Evolutionary conservation across 352 stramenopile species (phyloP), one percentile per base, ranked within the genome.

Genomic region (Pythium rishiriense): DNA sequence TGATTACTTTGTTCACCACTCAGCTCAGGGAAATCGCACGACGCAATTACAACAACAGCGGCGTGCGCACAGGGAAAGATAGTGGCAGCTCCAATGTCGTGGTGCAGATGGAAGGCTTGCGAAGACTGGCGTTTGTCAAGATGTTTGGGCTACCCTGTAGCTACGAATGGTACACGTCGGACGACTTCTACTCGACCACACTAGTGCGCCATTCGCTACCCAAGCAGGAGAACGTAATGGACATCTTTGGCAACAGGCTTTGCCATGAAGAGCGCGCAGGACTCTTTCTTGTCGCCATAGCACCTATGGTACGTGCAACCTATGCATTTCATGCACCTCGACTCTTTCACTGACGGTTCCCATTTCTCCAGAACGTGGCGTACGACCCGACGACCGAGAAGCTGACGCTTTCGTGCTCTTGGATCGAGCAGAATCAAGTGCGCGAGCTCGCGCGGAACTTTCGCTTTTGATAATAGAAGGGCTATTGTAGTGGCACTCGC

Each of bases 261-360:
- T 78, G 57, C 24, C 81, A 89, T 22, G 83, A 94, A 77, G 85
- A 94, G 47, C 85, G 85, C 10, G 67, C 82, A 3, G 83, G 85
- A 1, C 58, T 91, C 3, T 85, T 88, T 52, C 75, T 88, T 35
- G 79, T 91, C 17, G 85, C 74, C 0, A 56, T 57, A 0, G 72
- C 74, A 28, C 83, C 83, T 0, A 91, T 94, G 76, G 85, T 94
- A 75, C 25, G 81, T 72, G 15, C 48, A 35, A 11, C 47, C 1
- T 55, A 21, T 37, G n/a, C n/a, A n/a, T n/a, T n/a, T n/a, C n/a
- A n/a, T n/a, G n/a, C n/a, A n/a, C n/a, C n/a, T n/a, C n/a, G n/a
- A n/a, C n/a, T n/a, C n/a, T n/a, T 12, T 17, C 7, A 35, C 5
- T 10, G 31, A 10, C 31, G 31, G 31, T 35, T 5, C 31, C 10